A percentile compares a stretch with the other conserved stretches of the same genome.
These are phyloP conservation scores for Kokia cookei DNA, from an alignment of 441 rosid species.

Conservation along the genomic window DNA sequence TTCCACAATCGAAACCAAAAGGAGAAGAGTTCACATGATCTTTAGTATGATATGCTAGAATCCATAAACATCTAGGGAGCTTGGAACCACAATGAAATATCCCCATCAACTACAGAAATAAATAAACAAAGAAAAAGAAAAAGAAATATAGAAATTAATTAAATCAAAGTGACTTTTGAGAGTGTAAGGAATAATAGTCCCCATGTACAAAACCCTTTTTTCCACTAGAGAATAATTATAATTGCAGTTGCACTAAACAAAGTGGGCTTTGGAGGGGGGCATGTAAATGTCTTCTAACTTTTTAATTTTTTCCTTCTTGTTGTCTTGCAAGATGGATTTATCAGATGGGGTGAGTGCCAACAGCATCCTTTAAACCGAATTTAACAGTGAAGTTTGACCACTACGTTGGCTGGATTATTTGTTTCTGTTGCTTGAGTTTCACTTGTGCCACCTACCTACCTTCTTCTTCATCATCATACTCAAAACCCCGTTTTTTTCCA, in stretches of 20 bases:
- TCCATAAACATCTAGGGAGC: conserved; percentile 8
- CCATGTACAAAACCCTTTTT: conserved; percentile 24
- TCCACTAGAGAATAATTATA: conserved; percentile 32
- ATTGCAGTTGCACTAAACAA: conserved; percentile 22
- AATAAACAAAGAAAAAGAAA: background rate
- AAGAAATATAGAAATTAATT: background rate
- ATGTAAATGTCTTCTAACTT: background rate
- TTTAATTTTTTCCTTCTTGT: conserved; percentile 13
- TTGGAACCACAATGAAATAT: background rate
- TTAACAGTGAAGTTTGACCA: conserved; percentile 28
- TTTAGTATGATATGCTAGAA: background rate
- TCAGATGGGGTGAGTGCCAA: conserved; percentile 20
- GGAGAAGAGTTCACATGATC: background rate
- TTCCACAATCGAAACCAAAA: background rate
- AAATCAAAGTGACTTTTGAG: background rate
- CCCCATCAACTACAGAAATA: background rate
- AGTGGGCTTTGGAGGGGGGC: conserved; percentile 24
- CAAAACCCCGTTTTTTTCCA: background rate
- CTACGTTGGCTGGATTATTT: conserved; percentile 10
- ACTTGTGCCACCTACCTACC: background rate
- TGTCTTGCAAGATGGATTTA: conserved; percentile 19
- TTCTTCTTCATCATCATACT: background rate
- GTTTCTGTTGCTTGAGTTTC: background rate
- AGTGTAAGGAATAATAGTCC: conserved; percentile 35
- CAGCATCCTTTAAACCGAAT: conserved; percentile 33